A percentile compares a stretch with the other conserved stretches of the same genome.
phyloP scores from a whole-genome alignment of 2,329 filamentous ascomycete species.

The Phaeosphaeria sp. region DNA sequence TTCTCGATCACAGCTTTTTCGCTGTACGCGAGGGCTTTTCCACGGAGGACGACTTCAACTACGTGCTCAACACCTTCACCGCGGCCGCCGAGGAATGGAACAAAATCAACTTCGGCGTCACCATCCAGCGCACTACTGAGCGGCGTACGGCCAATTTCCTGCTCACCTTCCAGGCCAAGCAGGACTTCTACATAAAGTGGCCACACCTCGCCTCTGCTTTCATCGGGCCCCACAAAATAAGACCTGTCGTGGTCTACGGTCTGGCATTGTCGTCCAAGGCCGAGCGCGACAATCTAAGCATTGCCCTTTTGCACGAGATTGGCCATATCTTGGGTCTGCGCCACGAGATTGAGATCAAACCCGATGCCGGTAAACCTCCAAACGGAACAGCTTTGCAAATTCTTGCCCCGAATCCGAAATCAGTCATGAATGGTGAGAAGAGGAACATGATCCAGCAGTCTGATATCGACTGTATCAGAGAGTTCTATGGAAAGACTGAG shows the following conservation, averaged over 20 bases:
- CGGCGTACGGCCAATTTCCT: background rate
- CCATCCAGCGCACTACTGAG: background rate
- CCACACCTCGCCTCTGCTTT: background rate
- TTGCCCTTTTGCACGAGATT: background rate
- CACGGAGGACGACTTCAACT: background rate
- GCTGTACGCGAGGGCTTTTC: background rate
- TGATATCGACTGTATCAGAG: background rate
- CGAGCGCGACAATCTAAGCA: background rate
- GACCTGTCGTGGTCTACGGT: background rate
- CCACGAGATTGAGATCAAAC: background rate
- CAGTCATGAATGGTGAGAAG: background rate
- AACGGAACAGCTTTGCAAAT: background rate
- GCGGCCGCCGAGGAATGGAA: background rate
- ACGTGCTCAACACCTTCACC: background rate
- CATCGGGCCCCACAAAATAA: background rate
- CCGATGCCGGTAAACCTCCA: background rate
- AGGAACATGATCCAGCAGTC: background rate
- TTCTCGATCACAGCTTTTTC: background rate
- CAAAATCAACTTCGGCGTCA: background rate
- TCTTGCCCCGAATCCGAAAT: background rate
- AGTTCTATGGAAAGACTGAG: background rate
- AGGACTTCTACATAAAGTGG: background rate
- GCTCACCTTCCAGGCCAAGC: background rate
- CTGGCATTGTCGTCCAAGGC: background rate
- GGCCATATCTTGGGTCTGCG: background rate